Percentiles rank a stretch among this genome's conserved stretches.
These are phyloP conservation scores for Iberis pinnata DNA, from an alignment of 345 rosid genomes.

Conservation along the genomic window DNA sequence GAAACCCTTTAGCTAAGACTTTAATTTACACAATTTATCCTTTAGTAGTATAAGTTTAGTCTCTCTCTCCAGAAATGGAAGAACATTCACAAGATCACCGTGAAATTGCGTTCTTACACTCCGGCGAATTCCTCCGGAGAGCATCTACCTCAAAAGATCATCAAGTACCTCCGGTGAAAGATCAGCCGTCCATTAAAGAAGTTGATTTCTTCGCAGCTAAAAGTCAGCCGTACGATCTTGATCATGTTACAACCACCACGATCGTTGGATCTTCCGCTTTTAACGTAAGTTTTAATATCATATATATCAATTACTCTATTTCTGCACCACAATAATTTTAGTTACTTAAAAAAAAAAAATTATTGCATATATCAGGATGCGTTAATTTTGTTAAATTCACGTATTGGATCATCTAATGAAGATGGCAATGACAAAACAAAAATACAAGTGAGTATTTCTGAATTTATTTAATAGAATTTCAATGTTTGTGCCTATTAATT, in stretches of 20 bases:
- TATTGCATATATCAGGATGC: slow-evolving; percentile 40
- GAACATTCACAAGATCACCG: slow-evolving; percentile 38
- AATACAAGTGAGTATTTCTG: slow-evolving; percentile 41
- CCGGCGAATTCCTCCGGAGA: slow-evolving; percentile 39
- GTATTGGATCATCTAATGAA: slow-evolving; percentile 29
- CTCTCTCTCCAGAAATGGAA: slow-evolving; percentile 49
- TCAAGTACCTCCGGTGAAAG: slow-evolving; percentile 18
- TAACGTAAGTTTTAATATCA: slow-evolving; percentile 50
- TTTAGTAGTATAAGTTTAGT: slow-evolving; percentile 3
- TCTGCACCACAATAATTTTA: no score
- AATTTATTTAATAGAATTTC: neutral
- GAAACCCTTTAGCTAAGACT: slow-evolving; percentile 31
- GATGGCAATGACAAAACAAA: slow-evolving; percentile 33
- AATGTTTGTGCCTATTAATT: no score
- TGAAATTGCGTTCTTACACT: slow-evolving; percentile 49
- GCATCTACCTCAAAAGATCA: slow-evolving; percentile 27
- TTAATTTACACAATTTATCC: slow-evolving; percentile 12
- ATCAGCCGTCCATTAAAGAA: slow-evolving; percentile 47
- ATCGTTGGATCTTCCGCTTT: slow-evolving; percentile 35
- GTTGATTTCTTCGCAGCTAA: slow-evolving; percentile 68
- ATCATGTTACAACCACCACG: slow-evolving; percentile 26
- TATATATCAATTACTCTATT: no score
- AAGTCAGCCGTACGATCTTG: slow-evolving; percentile 30
- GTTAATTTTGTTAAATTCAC: slow-evolving; percentile 36
- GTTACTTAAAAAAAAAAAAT: no score